A percentile compares a stretch with the other conserved stretches of the same genome.
phyloP scores from a whole-genome alignment of 495 filamentous ascomycete species.

The Aspergillus heteromorphus region DNA sequence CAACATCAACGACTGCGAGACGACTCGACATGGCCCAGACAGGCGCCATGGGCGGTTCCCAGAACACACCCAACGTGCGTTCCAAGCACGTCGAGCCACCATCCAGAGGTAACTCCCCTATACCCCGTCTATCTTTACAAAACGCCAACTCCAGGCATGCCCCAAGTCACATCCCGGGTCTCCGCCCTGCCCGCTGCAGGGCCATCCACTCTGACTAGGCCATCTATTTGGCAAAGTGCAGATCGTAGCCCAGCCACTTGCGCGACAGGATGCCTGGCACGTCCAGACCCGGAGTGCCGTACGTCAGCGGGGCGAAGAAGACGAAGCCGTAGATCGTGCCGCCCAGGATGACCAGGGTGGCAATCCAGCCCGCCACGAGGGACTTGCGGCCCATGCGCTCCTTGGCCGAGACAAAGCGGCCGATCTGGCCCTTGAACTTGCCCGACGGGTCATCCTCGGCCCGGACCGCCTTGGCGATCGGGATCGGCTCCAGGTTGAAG shows the following conservation, averaged over 20 bases:
- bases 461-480: slow-evolving; percentile 32
- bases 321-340: slow-evolving; percentile 73
- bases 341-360: slow-evolving; percentile 60
- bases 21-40: slow-evolving; percentile 37
- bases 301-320: slow-evolving; percentile 92
- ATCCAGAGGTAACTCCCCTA: background rate
- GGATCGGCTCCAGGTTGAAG: slow-evolving; percentile 78
- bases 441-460: slow-evolving; percentile 45
- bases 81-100: background rate
- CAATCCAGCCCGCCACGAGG: slow-evolving; percentile 71
- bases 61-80: background rate
- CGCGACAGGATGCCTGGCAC: slow-evolving; percentile 74
- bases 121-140: background rate
- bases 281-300: slow-evolving; percentile 86
- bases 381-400: slow-evolving; percentile 80
- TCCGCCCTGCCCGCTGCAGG: background rate
- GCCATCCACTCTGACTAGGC: background rate
- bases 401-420: slow-evolving; percentile 59
- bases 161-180: background rate
- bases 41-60: background rate
- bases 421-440: slow-evolving; percentile 32
- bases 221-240: slow-evolving; percentile 94
- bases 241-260: slow-evolving; percentile 95
- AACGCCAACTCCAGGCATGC: background rate
- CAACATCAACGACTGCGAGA: slow-evolving; percentile 36